Base-by-base conservation (phyloP, 1,284 basidiomycete genomes). In the Tilletia caries region DNA sequence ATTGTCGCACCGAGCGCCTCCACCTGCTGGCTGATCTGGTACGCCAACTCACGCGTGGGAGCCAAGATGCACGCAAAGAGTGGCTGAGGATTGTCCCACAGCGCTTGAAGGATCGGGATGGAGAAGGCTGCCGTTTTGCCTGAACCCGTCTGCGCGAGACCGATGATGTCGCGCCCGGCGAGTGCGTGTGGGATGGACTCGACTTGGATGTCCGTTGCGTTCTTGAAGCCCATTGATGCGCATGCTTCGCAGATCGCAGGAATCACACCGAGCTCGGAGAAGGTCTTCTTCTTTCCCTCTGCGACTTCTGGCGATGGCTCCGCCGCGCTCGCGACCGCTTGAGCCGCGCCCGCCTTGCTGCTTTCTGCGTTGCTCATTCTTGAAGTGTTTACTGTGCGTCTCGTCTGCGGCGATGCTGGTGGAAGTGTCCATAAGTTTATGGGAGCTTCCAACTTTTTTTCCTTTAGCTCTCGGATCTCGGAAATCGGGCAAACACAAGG, bases 101-200 rank as follows among this genome's bases (percentile, higher is more conserved):
- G 85, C 74, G 92, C 93, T 85, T 99, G 95, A 44, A 99, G 86
- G 71, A 99, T 95, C 4, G 96, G 96, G 4, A 98, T 86, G 23
- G 92, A 92, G 85, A 98, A 98, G 2, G 96, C 96, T 12, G 95
- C 96, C 1, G 96, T 98, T 86, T 98, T 98, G 75, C 96, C 96
- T 20, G 92, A 95, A 64, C 96, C 96, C 1, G 96, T 99, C 79
- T 93, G 91, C 27, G 96, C 96, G 23, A 98, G 91, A 29, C 96
- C 96, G 72, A 99, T 98, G 75, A 99, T 93, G 85, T 99, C 96
- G 79, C 91, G 88, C 0, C 93, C 93, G 80, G 91, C 87, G 1
- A 99, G 85, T 15, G 95, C 95, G 85, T 90, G 89, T 0, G 96
- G 96, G 68, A 99, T 89, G n/a, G 89, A 87, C 78, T 94, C 89